Conservation (phyloP, 192 early-diverging fungal genomes). For the Lunasporangiospora selenospora region DNA sequence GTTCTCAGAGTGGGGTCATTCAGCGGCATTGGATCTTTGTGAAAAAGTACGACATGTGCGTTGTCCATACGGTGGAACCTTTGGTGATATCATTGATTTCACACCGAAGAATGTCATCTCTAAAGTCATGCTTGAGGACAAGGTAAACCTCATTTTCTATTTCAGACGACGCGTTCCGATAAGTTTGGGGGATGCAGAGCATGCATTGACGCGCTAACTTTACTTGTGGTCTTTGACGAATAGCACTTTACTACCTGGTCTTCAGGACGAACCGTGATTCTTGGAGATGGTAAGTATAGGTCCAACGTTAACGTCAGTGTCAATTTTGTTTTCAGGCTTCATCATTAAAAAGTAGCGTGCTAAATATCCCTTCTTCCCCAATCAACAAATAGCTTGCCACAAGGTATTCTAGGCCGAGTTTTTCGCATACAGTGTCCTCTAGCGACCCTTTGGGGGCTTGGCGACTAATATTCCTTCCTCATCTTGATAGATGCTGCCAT, state of each 20-base stretch:
- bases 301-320: background rate
- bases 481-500: conserved; percentile 5
- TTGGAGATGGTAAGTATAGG: conserved; percentile 23
- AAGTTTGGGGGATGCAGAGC: background rate
- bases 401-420: no score
- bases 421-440: background rate
- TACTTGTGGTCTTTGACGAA: no score
- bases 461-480: background rate
- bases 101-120: conserved; percentile 10
- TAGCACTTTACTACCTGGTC: conserved; percentile 30
- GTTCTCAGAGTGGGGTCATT: conserved; percentile 24
- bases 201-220: background rate
- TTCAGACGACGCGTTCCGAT: background rate
- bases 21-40: conserved; percentile 20
- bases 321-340: background rate
- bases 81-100: conserved; percentile 29
- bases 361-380: no score
- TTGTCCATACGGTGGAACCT: conserved; percentile 18
- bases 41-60: conserved; percentile 11
- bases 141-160: conserved; percentile 1
- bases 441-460: no score
- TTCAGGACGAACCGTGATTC: conserved; percentile 12
- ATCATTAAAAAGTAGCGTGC: background rate
- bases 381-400: conserved; percentile 6
- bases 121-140: conserved; percentile 39